Percentiles rank a stretch among this genome's conserved stretches.
These are phyloP conservation scores for Penicillium malachiteum DNA, from an alignment of 495 filamentous ascomycete genomes.

Conservation along the genomic window DNA sequence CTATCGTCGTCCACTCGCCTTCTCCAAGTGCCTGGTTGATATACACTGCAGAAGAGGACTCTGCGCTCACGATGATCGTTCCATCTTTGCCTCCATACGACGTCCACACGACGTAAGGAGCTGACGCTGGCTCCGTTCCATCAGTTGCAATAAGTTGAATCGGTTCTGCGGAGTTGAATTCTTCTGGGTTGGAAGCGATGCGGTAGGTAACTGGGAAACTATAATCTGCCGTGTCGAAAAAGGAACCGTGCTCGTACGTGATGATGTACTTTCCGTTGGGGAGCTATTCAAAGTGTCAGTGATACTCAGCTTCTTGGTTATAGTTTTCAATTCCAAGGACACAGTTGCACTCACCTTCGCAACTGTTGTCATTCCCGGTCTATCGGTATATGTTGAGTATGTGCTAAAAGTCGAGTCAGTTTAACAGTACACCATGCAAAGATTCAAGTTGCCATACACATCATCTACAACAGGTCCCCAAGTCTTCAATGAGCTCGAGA, in stretches of 20 bases:
- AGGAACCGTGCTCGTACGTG: constrained; percentile 63
- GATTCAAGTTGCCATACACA: constrained; percentile 36
- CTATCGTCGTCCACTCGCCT: constrained; percentile 53
- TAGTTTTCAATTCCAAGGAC: background rate
- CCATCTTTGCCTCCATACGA: constrained; percentile 54
- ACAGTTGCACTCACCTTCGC: constrained; percentile 27
- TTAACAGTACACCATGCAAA: background rate
- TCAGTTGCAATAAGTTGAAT: constrained; percentile 45
- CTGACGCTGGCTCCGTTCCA: constrained; percentile 50
- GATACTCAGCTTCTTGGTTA: too few species aligned
- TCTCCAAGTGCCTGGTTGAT: constrained; percentile 57
- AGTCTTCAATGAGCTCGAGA: constrained; percentile 51
- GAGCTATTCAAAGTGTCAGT: constrained; percentile 32
- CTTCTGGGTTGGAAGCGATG: constrained; percentile 49
- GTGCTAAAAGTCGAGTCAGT: constrained; percentile 23
- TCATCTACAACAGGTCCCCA: constrained; percentile 64
- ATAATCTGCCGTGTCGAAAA: constrained; percentile 36
- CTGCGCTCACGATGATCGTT: constrained; percentile 57
- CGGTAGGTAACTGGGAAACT: constrained; percentile 61
- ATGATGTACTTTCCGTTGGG: constrained; percentile 62
- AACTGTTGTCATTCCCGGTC: constrained; percentile 67
- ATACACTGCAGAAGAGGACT: constrained; percentile 52
- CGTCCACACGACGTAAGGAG: constrained; percentile 57
- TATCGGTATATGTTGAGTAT: constrained; percentile 56
- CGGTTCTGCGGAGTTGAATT: constrained; percentile 46